These are phyloP conservation scores for Schoenoplectus triqueter DNA, from an alignment of 202 grass and related monocot genomes.

Conservation along the genomic window DNA sequence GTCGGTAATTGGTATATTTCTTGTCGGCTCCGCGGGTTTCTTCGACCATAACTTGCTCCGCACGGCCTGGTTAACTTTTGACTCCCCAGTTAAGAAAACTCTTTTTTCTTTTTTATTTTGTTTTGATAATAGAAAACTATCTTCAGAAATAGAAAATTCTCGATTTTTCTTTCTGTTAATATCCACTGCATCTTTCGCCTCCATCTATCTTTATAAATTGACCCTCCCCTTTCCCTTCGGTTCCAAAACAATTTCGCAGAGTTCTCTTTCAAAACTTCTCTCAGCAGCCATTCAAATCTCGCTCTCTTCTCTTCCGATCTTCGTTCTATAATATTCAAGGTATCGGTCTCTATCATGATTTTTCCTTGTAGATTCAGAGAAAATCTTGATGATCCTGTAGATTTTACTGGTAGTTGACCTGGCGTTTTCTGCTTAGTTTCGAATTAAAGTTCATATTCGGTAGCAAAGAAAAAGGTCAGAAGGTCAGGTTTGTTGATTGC, in stretches of 20 bases:
- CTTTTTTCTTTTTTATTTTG: too few species aligned
- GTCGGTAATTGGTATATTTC: not conserved
- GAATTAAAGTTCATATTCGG: not conserved
- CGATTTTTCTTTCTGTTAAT: not conserved
- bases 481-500: not conserved
- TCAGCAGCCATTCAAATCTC: not conserved
- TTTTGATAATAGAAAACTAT: too few species aligned
- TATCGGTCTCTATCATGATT: not conserved
- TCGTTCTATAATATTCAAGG: not conserved
- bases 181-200: not conserved
- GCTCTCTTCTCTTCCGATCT: not conserved
- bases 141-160: conserved; percentile 20
- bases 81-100: not conserved
- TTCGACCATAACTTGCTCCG: not conserved
- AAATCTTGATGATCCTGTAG: not conserved
- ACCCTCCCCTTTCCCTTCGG: too few species aligned
- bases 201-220: conserved; percentile 3
- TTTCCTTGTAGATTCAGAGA: not conserved
- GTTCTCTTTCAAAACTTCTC: not conserved
- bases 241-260: not conserved
- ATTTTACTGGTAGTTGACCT: not conserved
- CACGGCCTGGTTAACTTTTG: not conserved
- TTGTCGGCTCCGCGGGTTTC: not conserved
- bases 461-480: too few species aligned
- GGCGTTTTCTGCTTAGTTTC: not conserved